Conservation (phyloP, 2,329 filamentous ascomycete species). For the Aspergillus alliaceus region DNA sequence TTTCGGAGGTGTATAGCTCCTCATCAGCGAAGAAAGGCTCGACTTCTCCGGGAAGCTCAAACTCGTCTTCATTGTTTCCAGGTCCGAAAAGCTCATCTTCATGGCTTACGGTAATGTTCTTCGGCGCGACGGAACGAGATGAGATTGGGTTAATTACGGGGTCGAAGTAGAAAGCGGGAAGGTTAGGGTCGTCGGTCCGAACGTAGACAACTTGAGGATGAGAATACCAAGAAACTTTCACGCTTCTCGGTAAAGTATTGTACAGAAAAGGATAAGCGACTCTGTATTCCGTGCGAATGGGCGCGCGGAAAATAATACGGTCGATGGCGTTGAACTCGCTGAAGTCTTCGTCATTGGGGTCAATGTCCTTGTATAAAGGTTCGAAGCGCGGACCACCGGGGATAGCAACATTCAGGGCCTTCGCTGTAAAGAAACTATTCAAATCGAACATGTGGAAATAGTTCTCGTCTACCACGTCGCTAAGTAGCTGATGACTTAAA, state of each 20-base stretch:
- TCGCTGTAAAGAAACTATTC: constrained; percentile 92
- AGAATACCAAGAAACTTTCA: constrained; percentile 91
- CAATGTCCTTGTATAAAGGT: constrained; percentile 96
- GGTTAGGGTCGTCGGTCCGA: constrained; percentile 78
- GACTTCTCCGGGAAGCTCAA: constrained; percentile 74
- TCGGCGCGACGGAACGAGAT: constrained; percentile 86
- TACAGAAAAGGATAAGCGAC: constrained; percentile 95
- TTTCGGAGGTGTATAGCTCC: constrained; percentile 84
- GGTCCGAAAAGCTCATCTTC: constrained; percentile 91
- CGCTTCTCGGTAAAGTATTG: constrained; percentile 92
- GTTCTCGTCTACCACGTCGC: constrained; percentile 91
- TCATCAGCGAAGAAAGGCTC: constrained; percentile 90
- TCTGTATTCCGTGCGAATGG: constrained; percentile 91
- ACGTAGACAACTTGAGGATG: constrained; percentile 91
- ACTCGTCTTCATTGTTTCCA: constrained; percentile 78
- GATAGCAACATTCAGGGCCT: constrained; percentile 94
- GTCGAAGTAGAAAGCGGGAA: constrained; percentile 97
- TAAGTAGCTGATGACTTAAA: constrained; percentile 84
- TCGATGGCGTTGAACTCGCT: constrained; percentile 99
- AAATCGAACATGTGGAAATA: constrained; percentile 98
- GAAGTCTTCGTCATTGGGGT: constrained; percentile 98
- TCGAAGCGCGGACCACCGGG: constrained; percentile 97
- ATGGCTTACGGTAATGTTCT: constrained; percentile 87
- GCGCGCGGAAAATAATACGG: constrained; percentile 95
- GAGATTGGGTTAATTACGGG: constrained; percentile 98